These are phyloP conservation scores for Mucor ambiguus DNA, from an alignment of 371 early-diverging fungal species.

Conservation along the genomic window DNA sequence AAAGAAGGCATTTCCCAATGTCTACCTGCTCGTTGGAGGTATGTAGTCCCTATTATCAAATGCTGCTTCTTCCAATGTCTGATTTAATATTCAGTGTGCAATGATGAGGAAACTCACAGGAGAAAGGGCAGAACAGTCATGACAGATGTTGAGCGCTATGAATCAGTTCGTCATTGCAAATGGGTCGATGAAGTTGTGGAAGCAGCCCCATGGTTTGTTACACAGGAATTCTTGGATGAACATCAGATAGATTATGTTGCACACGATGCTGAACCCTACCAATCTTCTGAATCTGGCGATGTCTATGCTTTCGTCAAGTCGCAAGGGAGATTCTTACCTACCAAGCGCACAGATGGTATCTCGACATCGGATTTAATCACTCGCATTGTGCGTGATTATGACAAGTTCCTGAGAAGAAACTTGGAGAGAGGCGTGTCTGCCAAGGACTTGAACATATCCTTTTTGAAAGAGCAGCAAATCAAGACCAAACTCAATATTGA, in stretches of 20 bases:
- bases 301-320: slow-evolving; percentile 91
- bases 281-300: slow-evolving; percentile 75
- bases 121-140: slow-evolving; percentile 92
- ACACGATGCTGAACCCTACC: slow-evolving; percentile 94
- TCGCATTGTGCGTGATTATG: slow-evolving; percentile 92
- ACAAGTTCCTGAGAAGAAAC: slow-evolving; percentile 86
- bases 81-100: slow-evolving; percentile 60
- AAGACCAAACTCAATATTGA: slow-evolving; percentile 74
- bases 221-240: slow-evolving; percentile 82
- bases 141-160: slow-evolving; percentile 82
- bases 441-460: slow-evolving; percentile 86
- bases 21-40: slow-evolving; percentile 90
- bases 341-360: slow-evolving; percentile 88
- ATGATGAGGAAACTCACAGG: slow-evolving; percentile 76
- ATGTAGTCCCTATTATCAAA: background rate
- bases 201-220: slow-evolving; percentile 88
- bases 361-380: slow-evolving; percentile 95
- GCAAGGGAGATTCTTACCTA: slow-evolving; percentile 84
- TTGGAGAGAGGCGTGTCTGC: slow-evolving; percentile 85
- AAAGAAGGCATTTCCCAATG: slow-evolving; percentile 90
- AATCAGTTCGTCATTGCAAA: slow-evolving; percentile 89
- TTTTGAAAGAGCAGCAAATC: slow-evolving; percentile 80
- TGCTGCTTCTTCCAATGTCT: slow-evolving; percentile 9
- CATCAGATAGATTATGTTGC: slow-evolving; percentile 94
- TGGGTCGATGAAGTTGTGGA: slow-evolving; percentile 94